phyloP scores from a whole-genome alignment of 2,329 filamentous ascomycete genomes.

The Proliferodiscus dingleyae region DNA sequence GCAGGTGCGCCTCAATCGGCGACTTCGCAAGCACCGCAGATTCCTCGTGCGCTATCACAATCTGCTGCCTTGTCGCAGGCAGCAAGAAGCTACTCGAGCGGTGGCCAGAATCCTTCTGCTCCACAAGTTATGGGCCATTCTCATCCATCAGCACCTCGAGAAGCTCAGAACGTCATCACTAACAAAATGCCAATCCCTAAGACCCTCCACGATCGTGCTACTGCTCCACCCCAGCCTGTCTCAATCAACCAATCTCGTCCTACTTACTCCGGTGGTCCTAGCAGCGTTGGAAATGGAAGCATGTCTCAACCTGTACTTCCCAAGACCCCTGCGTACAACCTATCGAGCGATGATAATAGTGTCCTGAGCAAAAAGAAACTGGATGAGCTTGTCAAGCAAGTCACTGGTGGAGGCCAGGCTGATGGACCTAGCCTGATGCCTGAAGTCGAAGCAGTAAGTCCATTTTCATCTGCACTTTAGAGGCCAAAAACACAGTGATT shows the following conservation, averaged over 20 bases:
- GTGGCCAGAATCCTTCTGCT: constrained; percentile 9
- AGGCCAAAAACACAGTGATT: no score
- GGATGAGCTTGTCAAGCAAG: constrained; percentile 89
- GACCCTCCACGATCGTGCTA: constrained; percentile 62
- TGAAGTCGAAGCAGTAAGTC: constrained; percentile 86
- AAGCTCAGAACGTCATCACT: constrained; percentile 25
- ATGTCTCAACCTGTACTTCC: constrained; percentile 82
- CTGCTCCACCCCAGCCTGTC: constrained; percentile 69
- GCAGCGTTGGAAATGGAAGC: constrained; percentile 71
- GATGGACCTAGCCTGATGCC: constrained; percentile 71
- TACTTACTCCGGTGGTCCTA: constrained; percentile 74
- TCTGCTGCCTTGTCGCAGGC: constrained; percentile 29
- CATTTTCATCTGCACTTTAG: background rate
- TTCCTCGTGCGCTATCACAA: constrained; percentile 28
- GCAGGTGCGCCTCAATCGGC: constrained; percentile 23
- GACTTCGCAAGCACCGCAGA: constrained; percentile 16
- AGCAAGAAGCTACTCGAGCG: constrained; percentile 31
- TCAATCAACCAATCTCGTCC: constrained; percentile 68
- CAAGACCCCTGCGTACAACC: constrained; percentile 75
- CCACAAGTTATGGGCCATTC: constrained; percentile 31
- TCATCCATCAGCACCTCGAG: constrained; percentile 23
- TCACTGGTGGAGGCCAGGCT: constrained; percentile 73
- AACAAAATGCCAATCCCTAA: constrained; percentile 49
- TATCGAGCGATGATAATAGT: constrained; percentile 87
- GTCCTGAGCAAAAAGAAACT: constrained; percentile 98